These are phyloP conservation scores for Lentinula sp. DNA, from an alignment of 768 basidiomycete genomes.

Conservation along the genomic window DNA sequence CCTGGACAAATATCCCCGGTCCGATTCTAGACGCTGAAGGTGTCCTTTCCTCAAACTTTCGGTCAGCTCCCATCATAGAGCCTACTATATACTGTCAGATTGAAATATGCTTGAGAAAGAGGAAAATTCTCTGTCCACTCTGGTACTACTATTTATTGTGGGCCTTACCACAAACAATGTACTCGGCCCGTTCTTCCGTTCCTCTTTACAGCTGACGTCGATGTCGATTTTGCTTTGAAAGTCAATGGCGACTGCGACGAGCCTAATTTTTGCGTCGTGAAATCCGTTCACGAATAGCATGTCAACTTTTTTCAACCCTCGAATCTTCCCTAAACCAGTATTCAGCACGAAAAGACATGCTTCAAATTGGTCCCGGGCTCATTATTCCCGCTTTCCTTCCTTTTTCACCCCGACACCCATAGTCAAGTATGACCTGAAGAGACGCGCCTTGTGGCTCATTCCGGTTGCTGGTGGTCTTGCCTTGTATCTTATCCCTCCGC, in stretches of 20 bases:
- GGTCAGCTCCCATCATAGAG: not conserved
- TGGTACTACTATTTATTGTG: no score
- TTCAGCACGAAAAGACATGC: constrained; percentile 16
- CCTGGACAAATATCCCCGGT: not conserved
- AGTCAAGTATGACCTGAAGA: constrained; percentile 19
- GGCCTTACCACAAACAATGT: not conserved
- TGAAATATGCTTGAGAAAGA: no score
- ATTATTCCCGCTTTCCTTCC: constrained; percentile 13
- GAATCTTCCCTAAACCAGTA: constrained; percentile 1
- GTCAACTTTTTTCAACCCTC: not conserved
- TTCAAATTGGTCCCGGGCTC: constrained; percentile 14
- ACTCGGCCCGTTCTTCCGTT: not conserved
- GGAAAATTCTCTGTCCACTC: no score
- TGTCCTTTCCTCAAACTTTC: not conserved
- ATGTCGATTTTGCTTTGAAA: not conserved
- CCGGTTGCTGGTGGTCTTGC: constrained; percentile 52
- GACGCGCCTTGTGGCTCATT: constrained; percentile 42
- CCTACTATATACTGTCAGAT: no score
- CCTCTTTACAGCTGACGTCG: not conserved
- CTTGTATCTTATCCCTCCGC: constrained; percentile 41
- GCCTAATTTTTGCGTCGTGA: not conserved
- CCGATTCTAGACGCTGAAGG: not conserved
- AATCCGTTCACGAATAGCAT: not conserved
- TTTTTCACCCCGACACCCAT: constrained; percentile 29
- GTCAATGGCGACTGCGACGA: constrained; percentile 4